Conservation (phyloP, 768 basidiomycete species). For the Boletus rubropictus region DNA sequence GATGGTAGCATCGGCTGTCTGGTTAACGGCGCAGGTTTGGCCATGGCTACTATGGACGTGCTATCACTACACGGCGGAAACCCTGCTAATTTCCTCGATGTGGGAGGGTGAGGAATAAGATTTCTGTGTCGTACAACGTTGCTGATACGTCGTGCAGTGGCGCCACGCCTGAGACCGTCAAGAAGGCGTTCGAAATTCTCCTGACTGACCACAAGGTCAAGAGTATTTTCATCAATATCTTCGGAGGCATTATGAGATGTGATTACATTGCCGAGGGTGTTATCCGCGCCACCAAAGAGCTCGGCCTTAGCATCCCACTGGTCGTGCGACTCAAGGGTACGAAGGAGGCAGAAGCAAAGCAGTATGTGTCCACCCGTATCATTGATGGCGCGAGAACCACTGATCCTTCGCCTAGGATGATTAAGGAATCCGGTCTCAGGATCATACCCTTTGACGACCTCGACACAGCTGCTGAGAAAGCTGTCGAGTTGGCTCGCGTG, state of each 20-base stretch:
- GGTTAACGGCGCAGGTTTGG: slow-evolving; percentile 96
- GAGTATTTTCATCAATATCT: slow-evolving; percentile 98
- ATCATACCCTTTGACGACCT: slow-evolving; percentile 91
- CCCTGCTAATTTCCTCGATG: slow-evolving; percentile 98
- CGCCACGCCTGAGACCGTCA: slow-evolving; percentile 98
- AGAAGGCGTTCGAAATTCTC: slow-evolving; percentile 97
- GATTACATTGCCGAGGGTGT: slow-evolving; percentile 98
- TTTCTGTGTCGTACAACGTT: background rate
- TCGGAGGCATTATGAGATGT: slow-evolving; percentile 98
- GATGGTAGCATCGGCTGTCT: slow-evolving; percentile 96
- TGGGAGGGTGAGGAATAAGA: slow-evolving; percentile 67
- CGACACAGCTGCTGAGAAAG: slow-evolving; percentile 84
- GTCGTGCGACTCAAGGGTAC: slow-evolving; percentile 96
- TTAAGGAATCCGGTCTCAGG: slow-evolving; percentile 84
- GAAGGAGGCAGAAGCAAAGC: slow-evolving; percentile 92
- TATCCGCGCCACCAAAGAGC: slow-evolving; percentile 94
- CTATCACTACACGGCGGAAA: slow-evolving; percentile 91
- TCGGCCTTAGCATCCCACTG: slow-evolving; percentile 77
- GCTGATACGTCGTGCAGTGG: slow-evolving; percentile 47
- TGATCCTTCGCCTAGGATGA: slow-evolving; percentile 60
- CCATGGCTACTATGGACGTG: slow-evolving; percentile 99
- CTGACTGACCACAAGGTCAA: slow-evolving; percentile 88
- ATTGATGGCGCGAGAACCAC: background rate
- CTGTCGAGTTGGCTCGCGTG: slow-evolving; percentile 58
- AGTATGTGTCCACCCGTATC: slow-evolving; percentile 46